Evolutionary conservation across 495 filamentous ascomycete genomes (phyloP).

Genomic region (Aspergillus heteromorphus): DNA sequence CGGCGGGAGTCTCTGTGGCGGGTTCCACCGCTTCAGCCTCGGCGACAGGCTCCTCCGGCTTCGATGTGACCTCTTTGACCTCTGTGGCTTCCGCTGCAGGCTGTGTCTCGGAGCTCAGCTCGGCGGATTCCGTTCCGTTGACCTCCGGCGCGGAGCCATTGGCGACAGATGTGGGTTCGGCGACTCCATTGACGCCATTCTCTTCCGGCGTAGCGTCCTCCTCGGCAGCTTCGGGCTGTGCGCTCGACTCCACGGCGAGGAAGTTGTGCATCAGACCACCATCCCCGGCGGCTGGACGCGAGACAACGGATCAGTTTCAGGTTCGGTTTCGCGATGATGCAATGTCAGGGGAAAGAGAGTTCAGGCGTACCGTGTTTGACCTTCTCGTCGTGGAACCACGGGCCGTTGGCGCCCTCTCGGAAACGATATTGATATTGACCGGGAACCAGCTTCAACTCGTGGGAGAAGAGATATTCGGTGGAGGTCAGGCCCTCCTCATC

Average conservation of each 20-base stretch:
- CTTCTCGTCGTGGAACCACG: conserved; percentile 59
- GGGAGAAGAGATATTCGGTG: conserved; percentile 17
- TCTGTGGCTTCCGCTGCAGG: not conserved
- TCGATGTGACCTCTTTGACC: not conserved
- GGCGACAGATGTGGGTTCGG: not conserved
- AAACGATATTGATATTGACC: conserved; percentile 66
- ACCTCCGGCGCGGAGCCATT: conserved; percentile 7
- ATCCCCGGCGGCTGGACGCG: conserved; percentile 4
- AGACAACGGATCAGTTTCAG: not conserved
- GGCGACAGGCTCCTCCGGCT: conserved; percentile 10
- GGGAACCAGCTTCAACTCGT: conserved; percentile 13
- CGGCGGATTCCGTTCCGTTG: conserved; percentile 10
- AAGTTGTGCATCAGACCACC: conserved; percentile 13
- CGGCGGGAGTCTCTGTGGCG: not conserved
- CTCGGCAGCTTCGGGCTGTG: conserved; percentile 1
- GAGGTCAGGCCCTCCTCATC: conserved; percentile 13
- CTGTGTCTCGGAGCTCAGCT: conserved; percentile 1
- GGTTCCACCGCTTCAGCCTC: conserved; percentile 5
- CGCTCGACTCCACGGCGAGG: conserved; percentile 11
- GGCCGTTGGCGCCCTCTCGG: conserved; percentile 54
- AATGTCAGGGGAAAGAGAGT: not conserved
- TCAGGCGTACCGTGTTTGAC: conserved; percentile 10
- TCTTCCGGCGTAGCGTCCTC: conserved; percentile 13
- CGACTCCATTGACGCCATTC: conserved; percentile 2
- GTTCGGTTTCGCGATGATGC: not conserved